A percentile compares a stretch with the other conserved stretches of the same genome.
Evolutionary conservation across 1,139 yeast genomes (phyloP).

Genomic region (Fermentozyma sake): DNA sequence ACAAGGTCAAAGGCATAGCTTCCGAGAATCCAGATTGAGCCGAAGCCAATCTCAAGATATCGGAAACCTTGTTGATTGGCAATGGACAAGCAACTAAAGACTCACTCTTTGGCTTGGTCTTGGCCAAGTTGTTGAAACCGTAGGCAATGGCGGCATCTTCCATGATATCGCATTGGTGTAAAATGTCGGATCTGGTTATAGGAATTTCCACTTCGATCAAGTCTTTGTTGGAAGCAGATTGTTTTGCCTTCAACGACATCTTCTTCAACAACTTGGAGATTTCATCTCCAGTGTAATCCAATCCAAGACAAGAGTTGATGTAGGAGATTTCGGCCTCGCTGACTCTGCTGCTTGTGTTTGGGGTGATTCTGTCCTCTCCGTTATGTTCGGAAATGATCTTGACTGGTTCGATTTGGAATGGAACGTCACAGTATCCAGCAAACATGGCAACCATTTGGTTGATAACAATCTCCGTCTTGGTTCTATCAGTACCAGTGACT

Average conservation of each 20-base stretch:
- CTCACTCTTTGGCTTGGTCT: slow-evolving; percentile 76
- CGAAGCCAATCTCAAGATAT: slow-evolving; percentile 84
- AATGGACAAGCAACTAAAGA: slow-evolving; percentile 83
- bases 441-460: slow-evolving; percentile 95
- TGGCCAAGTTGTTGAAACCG: slow-evolving; percentile 85
- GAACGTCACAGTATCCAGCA: slow-evolving; percentile 74
- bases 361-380: slow-evolving; percentile 70
- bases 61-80: slow-evolving; percentile 87
- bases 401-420: slow-evolving; percentile 85
- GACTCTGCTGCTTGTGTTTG: slow-evolving; percentile 62
- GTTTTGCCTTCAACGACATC: slow-evolving; percentile 74
- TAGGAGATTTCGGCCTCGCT: slow-evolving; percentile 76
- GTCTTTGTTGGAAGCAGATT: slow-evolving; percentile 45
- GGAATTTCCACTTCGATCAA: slow-evolving; percentile 74
- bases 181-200: slow-evolving; percentile 89
- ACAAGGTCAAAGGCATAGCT: slow-evolving; percentile 90
- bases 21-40: slow-evolving; percentile 96
- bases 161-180: slow-evolving; percentile 98
- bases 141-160: slow-evolving; percentile 97
- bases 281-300: slow-evolving; percentile 63
- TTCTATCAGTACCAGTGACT: slow-evolving; percentile 90
- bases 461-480: slow-evolving; percentile 87
- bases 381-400: slow-evolving; percentile 82
- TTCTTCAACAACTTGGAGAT: slow-evolving; percentile 65
- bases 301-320: slow-evolving; percentile 89